phyloP scores from a whole-genome alignment of 1,139 yeast species.

The Insectozyma bohioensis region DNA sequence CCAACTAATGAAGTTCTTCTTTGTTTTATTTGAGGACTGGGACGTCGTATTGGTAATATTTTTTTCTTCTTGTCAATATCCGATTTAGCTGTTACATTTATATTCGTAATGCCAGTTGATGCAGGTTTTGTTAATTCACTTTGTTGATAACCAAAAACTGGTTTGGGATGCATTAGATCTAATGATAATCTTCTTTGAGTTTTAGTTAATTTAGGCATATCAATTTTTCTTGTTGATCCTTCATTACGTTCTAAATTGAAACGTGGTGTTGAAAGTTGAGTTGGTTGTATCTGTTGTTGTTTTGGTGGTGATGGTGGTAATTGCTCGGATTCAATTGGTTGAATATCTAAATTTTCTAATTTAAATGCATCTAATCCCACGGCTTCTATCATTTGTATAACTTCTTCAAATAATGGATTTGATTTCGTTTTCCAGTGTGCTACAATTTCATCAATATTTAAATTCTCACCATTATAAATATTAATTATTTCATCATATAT shows the following conservation, averaged over 20 bases:
- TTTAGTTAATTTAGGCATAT: conserved; percentile 20
- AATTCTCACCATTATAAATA: conserved; percentile 9
- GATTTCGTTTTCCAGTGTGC: conserved; percentile 19
- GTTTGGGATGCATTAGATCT: conserved; percentile 28
- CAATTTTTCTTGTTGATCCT: conserved; percentile 1
- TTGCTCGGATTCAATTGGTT: too few species aligned
- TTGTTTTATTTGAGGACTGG: conserved; percentile 5
- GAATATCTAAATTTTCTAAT: too few species aligned
- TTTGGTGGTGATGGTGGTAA: too few species aligned
- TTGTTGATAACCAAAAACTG: conserved; percentile 15
- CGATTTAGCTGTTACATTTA: conserved; percentile 36
- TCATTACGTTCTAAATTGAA: neutral
- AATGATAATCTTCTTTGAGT: conserved; percentile 31
- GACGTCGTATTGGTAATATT: too few species aligned
- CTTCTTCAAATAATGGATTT: conserved; percentile 20
- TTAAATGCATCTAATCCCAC: conserved; percentile 18
- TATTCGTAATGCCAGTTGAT: conserved; percentile 32
- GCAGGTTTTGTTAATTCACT: conserved; percentile 32
- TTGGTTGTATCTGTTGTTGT: too few species aligned
- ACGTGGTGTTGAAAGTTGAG: conserved; percentile 1
- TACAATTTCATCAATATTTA: conserved; percentile 9
- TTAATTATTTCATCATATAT: conserved; percentile 18
- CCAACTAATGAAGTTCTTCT: conserved; percentile 40
- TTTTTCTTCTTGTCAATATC: conserved; percentile 14
- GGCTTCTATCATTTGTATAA: conserved; percentile 18